A percentile compares a stretch with the other conserved stretches of the same genome.
phyloP scores from a whole-genome alignment of 2,329 filamentous ascomycete genomes.

The Beauveria medogensis region DNA sequence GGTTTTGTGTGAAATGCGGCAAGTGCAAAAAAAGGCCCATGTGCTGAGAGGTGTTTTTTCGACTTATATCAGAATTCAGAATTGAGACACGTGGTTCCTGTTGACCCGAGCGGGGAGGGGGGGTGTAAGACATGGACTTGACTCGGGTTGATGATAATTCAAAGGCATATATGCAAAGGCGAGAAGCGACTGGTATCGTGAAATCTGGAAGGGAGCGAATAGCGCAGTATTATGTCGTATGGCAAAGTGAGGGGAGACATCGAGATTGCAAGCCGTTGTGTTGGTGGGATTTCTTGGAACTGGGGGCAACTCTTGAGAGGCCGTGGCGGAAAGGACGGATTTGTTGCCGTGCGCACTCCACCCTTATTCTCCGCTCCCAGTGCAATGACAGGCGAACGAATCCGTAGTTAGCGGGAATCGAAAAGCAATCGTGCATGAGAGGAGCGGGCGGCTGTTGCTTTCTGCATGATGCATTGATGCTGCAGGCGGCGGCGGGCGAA shows the following conservation, averaged over 20 bases:
- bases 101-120: too few species aligned
- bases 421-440: constrained; percentile 1
- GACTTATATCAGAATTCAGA: neutral
- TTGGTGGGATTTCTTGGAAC: too few species aligned
- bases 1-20: neutral
- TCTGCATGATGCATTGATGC: neutral
- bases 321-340: neutral
- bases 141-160: neutral
- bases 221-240: too few species aligned
- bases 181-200: too few species aligned
- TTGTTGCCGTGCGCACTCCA: neutral
- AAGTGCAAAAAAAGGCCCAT: too few species aligned
- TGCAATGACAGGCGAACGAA: too few species aligned
- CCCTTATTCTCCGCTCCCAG: too few species aligned
- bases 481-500: neutral
- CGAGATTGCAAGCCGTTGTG: too few species aligned
- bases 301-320: neutral
- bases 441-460: neutral
- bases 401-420: constrained; percentile 1
- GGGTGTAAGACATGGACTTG: neutral
- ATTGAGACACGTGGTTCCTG: neutral
- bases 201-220: too few species aligned
- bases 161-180: too few species aligned
- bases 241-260: neutral
- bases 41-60: neutral